A percentile compares a stretch with the other conserved stretches of the same genome.
Evolutionary conservation across 345 rosid species (phyloP).

Genomic region (Dipteronia dyeriana): DNA sequence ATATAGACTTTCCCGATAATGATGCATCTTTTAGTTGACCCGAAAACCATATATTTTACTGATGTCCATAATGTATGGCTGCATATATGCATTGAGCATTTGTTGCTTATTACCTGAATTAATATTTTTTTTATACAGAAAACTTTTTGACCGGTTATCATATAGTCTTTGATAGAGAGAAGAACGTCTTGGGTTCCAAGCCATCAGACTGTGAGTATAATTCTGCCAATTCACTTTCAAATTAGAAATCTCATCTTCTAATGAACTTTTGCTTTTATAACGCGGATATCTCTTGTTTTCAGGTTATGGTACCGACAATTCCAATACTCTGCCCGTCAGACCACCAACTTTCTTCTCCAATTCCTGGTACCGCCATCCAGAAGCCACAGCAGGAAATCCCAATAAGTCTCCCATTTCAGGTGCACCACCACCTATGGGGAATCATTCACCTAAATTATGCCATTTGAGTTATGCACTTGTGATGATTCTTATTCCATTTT

Average conservation of each 20-base stretch:
- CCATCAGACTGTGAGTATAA: conserved; percentile 65
- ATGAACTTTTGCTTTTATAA: background rate
- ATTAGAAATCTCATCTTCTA: background rate
- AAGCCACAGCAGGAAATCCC: conserved; percentile 47
- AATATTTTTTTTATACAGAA: conserved; percentile 44
- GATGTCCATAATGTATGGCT: background rate
- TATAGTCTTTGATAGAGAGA: conserved; percentile 69
- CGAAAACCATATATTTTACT: background rate
- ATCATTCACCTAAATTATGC: conserved; percentile 20
- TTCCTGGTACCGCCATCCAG: conserved; percentile 65
- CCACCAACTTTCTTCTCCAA: conserved; percentile 35
- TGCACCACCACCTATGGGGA: conserved; percentile 28
- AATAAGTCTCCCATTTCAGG: conserved; percentile 21
- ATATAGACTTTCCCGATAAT: too few relatives aligned
- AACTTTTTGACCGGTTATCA: conserved; percentile 83
- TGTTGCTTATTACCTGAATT: conserved; percentile 12
- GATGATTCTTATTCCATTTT: conserved; percentile 32
- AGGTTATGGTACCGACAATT: conserved; percentile 41
- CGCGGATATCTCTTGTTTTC: background rate
- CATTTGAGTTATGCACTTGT: conserved; percentile 14
- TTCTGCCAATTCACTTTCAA: background rate
- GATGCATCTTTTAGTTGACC: too few relatives aligned
- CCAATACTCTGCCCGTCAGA: conserved; percentile 38
- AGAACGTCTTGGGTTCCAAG: conserved; percentile 64
- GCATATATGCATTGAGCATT: background rate